phyloP scores from a whole-genome alignment of 306 rosid genomes.

The Arachis hypogaea region DNA sequence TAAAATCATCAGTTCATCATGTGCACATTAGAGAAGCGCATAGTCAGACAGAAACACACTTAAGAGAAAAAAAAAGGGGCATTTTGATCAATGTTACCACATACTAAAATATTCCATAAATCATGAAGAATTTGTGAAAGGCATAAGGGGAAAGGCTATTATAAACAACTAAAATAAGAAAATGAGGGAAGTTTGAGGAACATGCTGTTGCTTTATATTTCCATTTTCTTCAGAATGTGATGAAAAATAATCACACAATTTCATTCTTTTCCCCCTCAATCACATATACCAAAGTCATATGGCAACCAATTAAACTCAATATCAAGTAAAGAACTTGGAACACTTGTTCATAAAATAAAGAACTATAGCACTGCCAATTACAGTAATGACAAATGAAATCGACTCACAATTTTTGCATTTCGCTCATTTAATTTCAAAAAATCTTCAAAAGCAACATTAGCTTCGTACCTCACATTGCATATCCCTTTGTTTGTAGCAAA shows the following conservation, averaged over 20 bases:
- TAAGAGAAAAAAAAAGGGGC: no score
- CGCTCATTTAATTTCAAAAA: conserved; percentile 26
- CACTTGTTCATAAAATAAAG: background rate
- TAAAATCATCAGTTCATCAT: no score
- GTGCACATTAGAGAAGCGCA: no score
- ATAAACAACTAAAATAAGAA: background rate
- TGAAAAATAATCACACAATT: conserved; percentile 15
- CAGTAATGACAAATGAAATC: conserved; percentile 4
- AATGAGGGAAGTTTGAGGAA: background rate
- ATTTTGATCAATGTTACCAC: background rate
- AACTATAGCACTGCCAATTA: background rate
- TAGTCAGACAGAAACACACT: no score
- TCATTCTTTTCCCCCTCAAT: conserved; percentile 11
- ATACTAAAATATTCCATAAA: background rate
- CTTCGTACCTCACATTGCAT: conserved; percentile 86
- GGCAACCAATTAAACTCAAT: conserved; percentile 6
- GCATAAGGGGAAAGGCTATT: background rate
- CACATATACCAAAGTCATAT: background rate
- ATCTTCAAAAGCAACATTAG: background rate
- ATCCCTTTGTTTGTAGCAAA: conserved; percentile 99
- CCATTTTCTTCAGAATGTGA: background rate
- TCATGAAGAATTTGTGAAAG: background rate
- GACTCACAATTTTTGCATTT: background rate
- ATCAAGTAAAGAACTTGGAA: background rate
- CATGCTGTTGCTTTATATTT: conserved; percentile 11